phyloP scores from a whole-genome alignment of 2,329 filamentous ascomycete species.

The Talaromyces atroroseus region DNA sequence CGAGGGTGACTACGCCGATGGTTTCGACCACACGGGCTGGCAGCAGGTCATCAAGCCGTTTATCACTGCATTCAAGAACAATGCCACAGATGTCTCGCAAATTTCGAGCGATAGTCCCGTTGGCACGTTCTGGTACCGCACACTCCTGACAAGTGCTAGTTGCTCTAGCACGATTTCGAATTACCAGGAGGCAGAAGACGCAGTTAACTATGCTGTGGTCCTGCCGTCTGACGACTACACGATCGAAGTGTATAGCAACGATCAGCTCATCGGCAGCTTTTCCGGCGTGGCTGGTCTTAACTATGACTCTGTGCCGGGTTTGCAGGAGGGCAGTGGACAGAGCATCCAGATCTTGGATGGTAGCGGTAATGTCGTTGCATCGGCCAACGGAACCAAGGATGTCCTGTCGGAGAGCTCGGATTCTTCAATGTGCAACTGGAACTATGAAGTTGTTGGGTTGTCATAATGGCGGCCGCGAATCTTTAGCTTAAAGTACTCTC shows the following conservation, averaged over 20 bases:
- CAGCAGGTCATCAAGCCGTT: constrained; percentile 8
- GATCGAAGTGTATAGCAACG: constrained; percentile 11
- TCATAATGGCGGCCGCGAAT: not conserved
- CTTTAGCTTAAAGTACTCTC: too few species aligned
- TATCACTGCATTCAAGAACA: constrained; percentile 7
- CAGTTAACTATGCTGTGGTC: constrained; percentile 7
- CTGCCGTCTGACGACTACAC: not conserved
- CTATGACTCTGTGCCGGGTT: constrained; percentile 8
- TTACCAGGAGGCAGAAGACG: constrained; percentile 4
- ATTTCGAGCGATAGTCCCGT: not conserved
- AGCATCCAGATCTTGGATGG: not conserved
- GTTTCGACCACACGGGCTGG: constrained; percentile 10
- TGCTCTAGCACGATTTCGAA: constrained; percentile 10
- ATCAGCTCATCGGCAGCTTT: not conserved
- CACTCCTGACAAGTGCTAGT: not conserved
- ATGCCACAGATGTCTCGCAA: not conserved
- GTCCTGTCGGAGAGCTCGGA: constrained; percentile 1
- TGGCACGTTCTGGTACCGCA: constrained; percentile 7
- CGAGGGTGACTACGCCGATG: constrained; percentile 1
- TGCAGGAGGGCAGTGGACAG: constrained; percentile 7
- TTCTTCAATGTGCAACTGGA: constrained; percentile 9
- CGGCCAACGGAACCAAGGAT: constrained; percentile 8
- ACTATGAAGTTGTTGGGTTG: constrained; percentile 13
- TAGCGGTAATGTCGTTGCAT: not conserved
- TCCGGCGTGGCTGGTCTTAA: not conserved